A percentile compares a stretch with the other conserved stretches of the same genome.
phyloP scores from a whole-genome alignment of 306 rosid species.

The Mimosa pudica region DNA sequence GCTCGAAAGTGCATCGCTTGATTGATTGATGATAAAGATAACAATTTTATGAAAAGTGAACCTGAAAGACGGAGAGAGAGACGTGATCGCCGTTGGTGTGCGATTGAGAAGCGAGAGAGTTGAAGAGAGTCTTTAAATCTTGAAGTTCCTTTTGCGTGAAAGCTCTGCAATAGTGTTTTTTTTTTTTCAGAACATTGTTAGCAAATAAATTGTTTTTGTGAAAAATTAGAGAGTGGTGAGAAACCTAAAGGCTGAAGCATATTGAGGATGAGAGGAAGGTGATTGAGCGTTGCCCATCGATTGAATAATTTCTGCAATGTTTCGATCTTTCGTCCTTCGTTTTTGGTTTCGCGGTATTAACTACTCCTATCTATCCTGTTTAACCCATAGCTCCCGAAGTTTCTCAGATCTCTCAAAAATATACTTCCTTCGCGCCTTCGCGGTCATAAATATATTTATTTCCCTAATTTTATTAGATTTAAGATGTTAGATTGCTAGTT shows the following conservation, averaged over 20 bases:
- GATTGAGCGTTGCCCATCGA: slow-evolving; percentile 56
- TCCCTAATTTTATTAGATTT: too few relatives aligned
- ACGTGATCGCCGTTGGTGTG: slow-evolving; percentile 50
- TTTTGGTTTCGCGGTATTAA: too few relatives aligned
- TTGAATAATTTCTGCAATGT: neutral
- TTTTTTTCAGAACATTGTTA: neutral
- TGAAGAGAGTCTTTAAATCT: slow-evolving; percentile 60
- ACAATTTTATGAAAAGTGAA: slow-evolving; percentile 25
- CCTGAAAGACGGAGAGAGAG: slow-evolving; percentile 74
- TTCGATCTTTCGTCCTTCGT: neutral
- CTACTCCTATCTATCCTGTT: too few relatives aligned
- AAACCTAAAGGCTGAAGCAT: slow-evolving; percentile 71
- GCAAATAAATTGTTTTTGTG: slow-evolving; percentile 8
- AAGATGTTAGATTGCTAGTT: too few relatives aligned
- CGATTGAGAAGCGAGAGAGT: slow-evolving; percentile 65
- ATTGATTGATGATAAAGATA: slow-evolving; percentile 14
- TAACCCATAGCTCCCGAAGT: neutral
- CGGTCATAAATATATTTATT: too few relatives aligned
- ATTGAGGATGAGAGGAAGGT: slow-evolving; percentile 52
- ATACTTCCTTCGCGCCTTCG: too few relatives aligned
- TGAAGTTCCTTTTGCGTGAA: slow-evolving; percentile 63
- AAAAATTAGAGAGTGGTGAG: neutral
- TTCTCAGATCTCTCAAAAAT: neutral
- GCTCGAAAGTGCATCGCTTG: slow-evolving; percentile 6
- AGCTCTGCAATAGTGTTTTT: slow-evolving; percentile 56